Base-by-base conservation (phyloP, 192 early-diverging fungal genomes). In the Nowakowskiella sp. region DNA sequence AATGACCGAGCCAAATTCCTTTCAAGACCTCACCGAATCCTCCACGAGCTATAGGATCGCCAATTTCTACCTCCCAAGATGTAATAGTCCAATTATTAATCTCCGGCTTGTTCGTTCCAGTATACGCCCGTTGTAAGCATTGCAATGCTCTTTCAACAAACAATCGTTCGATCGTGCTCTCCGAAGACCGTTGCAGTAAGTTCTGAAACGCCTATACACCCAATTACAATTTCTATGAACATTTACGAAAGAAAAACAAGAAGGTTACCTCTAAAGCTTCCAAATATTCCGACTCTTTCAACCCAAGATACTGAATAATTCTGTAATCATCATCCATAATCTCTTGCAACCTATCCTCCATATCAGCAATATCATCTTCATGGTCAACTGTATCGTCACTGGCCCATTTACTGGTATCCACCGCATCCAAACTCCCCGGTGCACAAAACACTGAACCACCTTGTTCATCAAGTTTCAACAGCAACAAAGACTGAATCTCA, bases 21-120 rank as follows among this genome's bases (percentile, higher is more conserved):
- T 51, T 39, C 32, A 57, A 7, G 19, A 67, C 65, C 49, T 67
- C 61, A 10, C 66, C 65, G 42, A 67, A 67, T 16, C 65, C 65
- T 30, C 65, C 65, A 19, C 39, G 56, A 1, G 65, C 60, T n/a
- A 67, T 52, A 6, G 53, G 34, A 9, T 36, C 31, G 25, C 53
- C 61, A 42, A 67, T 66, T 19, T 64, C 60, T n/a, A 67, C 58
- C 42, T 67, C 65, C 55, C 61, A 67, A 4, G 44, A 49, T 1
- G 60, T 67, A 21, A 67, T 61, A 6, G 48, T 44, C 65, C 65
- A 67, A 27, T 63, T 45, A 51, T 51, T 47, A n/a, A 10, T 31
- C 0, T 46, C 10, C 1, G 16, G 13, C 31, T 6, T n/a, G 24
- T 9, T 19, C 22, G 52, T 60, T 10, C 31, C 7, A 13, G 51